Evolutionary conservation across 768 basidiomycete genomes (phyloP).

Genomic region (Xerocomellus intermedius): DNA sequence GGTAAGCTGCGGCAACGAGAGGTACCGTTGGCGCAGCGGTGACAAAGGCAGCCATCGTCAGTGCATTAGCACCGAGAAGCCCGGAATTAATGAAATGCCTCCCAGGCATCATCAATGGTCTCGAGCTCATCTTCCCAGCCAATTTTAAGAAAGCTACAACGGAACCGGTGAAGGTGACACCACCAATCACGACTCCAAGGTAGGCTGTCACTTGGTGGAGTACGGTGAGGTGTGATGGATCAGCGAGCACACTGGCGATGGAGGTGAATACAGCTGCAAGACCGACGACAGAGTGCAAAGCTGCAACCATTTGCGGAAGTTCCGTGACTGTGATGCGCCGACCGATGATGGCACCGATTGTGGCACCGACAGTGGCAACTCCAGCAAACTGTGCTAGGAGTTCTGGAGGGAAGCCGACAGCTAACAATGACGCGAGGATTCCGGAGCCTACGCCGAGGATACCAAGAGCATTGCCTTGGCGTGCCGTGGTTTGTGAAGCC

Average conservation of each 20-base stretch:
- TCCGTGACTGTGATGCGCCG: conserved; percentile 85
- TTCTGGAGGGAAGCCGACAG: conserved; percentile 78
- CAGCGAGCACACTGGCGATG: conserved; percentile 76
- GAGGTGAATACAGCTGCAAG: conserved; percentile 87
- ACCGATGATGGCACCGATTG: conserved; percentile 70
- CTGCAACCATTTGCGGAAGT: conserved; percentile 79
- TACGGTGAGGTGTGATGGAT: conserved; percentile 62
- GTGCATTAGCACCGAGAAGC: conserved; percentile 68
- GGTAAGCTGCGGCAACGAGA: conserved; percentile 71
- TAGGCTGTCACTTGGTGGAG: conserved; percentile 85
- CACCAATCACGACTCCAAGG: conserved; percentile 82
- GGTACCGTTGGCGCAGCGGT: conserved; percentile 68
- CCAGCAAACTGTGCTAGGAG: conserved; percentile 77
- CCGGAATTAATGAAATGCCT: conserved; percentile 73
- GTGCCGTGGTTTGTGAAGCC: conserved; percentile 75
- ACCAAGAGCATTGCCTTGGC: conserved; percentile 87
- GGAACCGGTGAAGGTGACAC: conserved; percentile 87
- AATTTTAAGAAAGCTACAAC: conserved; percentile 88
- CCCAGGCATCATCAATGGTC: conserved; percentile 68
- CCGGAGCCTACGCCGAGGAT: conserved; percentile 83
- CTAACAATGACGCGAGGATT: conserved; percentile 74
- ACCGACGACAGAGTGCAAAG: conserved; percentile 87
- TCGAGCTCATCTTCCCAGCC: conserved; percentile 77
- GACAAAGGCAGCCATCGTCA: conserved; percentile 77
- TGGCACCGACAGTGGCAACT: conserved; percentile 71